Conservation (phyloP, 2,329 filamentous ascomycete species). For the Apiospora koreana region DNA sequence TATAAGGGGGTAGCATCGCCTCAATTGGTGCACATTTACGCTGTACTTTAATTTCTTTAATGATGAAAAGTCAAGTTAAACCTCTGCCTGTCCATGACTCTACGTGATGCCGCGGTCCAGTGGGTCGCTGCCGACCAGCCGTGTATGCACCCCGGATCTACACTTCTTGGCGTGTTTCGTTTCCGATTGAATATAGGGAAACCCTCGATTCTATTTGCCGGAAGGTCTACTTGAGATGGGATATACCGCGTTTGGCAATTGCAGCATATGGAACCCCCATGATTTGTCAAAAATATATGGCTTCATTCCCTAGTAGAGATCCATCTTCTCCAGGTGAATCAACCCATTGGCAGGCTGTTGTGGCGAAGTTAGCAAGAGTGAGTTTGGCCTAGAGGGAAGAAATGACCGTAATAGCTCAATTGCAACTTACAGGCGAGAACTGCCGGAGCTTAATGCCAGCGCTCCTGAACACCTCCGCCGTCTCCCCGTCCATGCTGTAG, state of each 20-base stretch:
- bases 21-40: conserved; percentile 11
- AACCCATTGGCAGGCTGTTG: conserved; percentile 52
- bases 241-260: too few species aligned
- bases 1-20: not conserved
- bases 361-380: not conserved
- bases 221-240: not conserved
- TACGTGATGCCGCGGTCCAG: not conserved
- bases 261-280: not conserved
- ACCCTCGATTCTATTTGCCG: not conserved
- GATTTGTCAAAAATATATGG: not conserved
- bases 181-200: not conserved
- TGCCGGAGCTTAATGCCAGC: conserved; percentile 85
- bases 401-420: not conserved
- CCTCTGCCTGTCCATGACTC: not conserved
- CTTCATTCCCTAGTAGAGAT: conserved; percentile 21
- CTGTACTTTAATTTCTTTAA: conserved; percentile 18
- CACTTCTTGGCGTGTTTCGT: not conserved
- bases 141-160: conserved; percentile 14
- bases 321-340: conserved; percentile 50
- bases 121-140: conserved; percentile 10
- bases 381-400: conserved; percentile 10
- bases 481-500: conserved; percentile 91
- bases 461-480: conserved; percentile 78
- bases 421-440: conserved; percentile 73
- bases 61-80: conserved; percentile 3